Base-by-base conservation (phyloP, 2,329 filamentous ascomycete genomes). In the Trichoderma oligosporum region DNA sequence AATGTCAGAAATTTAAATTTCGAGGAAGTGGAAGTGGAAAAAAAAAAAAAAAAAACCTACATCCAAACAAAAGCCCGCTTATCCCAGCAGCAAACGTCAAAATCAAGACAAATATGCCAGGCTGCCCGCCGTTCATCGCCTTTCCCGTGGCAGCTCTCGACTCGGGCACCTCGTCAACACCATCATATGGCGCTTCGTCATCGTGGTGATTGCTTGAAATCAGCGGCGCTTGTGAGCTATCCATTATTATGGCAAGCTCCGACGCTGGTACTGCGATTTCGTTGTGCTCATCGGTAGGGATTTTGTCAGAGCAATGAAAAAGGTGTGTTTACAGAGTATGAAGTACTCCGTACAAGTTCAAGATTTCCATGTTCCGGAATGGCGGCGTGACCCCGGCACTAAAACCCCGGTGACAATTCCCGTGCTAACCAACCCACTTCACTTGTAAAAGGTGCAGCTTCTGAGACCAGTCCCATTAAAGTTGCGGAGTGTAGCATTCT, bases 41-140 rank as follows among this genome's bases (percentile, higher is more conserved):
- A n/a, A n/a, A n/a, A n/a, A n/a, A n/a, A n/a, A n/a, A n/a, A 7
- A 44, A 4, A 42, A 16, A 73, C 82, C 64, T 69, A 84, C 84
- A 88, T 65, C 85, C 85, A 73, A 88, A 88, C 0, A 88, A 67
- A 1, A 88, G 74, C 6, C 85, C 85, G 63, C 83, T 86, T 53
- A 88, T 85, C 4, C 85, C 83, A 9, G 85, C 85, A 9, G 83
- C 82, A 48, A 86, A 71, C 3, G 84, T 86, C 61, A 88, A 72
- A 12, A 83, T 67, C 76, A 84, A 82, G 29, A 87, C 76, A 61
- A 84, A 86, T 18, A 76, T 51, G 2, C 80, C 76, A 3, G 78
- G 76, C n/a, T 61, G 60, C 22, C 64, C 51, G n/a, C n/a, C n/a
- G 36, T 64, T 59, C 9, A 53, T 60, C 6, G 64, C 63, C 63